Percentiles rank a stretch among this genome's conserved stretches.
These are phyloP conservation scores for Serendipita vermifera DNA, from an alignment of 768 basidiomycete species.

Conservation along the genomic window DNA sequence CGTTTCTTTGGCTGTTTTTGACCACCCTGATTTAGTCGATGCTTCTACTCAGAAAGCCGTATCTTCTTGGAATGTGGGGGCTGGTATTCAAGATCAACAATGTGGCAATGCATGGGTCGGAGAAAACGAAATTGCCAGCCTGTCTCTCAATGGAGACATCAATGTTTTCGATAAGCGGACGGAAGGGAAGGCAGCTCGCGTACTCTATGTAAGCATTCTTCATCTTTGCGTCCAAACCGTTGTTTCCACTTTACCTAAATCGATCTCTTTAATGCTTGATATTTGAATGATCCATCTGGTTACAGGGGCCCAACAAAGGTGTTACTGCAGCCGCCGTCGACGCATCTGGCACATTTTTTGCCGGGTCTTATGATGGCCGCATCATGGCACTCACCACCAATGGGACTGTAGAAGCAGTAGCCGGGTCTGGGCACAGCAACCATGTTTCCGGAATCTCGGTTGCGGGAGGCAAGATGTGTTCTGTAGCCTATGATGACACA, in stretches of 20 bases:
- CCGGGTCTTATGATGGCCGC: conserved; percentile 71
- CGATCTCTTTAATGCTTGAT: background rate
- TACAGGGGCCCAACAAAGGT: conserved; percentile 67
- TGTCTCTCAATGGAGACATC: conserved; percentile 71
- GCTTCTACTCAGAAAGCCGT: conserved; percentile 53
- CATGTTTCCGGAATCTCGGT: conserved; percentile 49
- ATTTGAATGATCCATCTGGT: background rate
- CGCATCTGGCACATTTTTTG: conserved; percentile 50
- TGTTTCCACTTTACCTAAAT: background rate
- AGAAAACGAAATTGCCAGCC: conserved; percentile 56
- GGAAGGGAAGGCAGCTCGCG: conserved; percentile 43
- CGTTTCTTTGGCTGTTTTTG: background rate
- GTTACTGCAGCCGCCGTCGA: conserved; percentile 39
- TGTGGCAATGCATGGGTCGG: conserved; percentile 78
- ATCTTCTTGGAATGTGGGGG: conserved; percentile 58
- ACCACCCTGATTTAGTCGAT: conserved; percentile 47
- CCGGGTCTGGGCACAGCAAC: conserved; percentile 57
- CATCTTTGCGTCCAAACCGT: background rate
- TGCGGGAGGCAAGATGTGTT: conserved; percentile 41
- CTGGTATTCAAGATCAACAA: conserved; percentile 70
- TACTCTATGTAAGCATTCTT: conserved; percentile 47
- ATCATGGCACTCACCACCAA: conserved; percentile 46
- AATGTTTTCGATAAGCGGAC: conserved; percentile 69
- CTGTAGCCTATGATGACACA: conserved; percentile 69
- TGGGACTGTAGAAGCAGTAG: conserved; percentile 34